phyloP scores from a whole-genome alignment of 139 green algal genomes.

The Coelastrella sp. region DNA sequence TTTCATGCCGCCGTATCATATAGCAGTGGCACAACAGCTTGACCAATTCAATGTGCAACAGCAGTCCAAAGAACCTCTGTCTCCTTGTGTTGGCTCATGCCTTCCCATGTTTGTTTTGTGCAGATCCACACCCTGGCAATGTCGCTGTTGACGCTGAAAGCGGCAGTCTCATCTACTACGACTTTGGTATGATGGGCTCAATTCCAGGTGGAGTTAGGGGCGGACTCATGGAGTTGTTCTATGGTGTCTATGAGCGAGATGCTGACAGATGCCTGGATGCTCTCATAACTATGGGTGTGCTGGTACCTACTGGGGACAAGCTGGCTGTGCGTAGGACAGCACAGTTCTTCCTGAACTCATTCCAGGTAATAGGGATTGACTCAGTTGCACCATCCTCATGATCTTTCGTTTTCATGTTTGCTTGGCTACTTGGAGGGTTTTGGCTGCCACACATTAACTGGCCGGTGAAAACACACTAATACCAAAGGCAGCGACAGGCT shows the following conservation, averaged over 20 bases:
- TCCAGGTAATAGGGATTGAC: constrained; percentile 62
- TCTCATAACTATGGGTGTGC: constrained; percentile 83
- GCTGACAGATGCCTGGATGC: constrained; percentile 89
- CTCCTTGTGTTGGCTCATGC: too few species aligned
- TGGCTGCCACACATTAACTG: too few species aligned
- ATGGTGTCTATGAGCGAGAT: constrained; percentile 93
- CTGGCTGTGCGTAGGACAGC: constrained; percentile 92
- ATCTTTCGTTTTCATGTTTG: not conserved
- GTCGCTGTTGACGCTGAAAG: constrained; percentile 88
- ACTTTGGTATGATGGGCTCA: constrained; percentile 45
- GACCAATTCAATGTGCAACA: too few species aligned
- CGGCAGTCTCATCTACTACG: constrained; percentile 95
- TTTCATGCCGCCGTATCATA: too few species aligned
- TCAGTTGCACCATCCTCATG: not conserved
- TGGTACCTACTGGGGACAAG: constrained; percentile 86
- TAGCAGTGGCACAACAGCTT: too few species aligned
- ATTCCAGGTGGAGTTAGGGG: constrained; percentile 67
- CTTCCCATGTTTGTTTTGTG: too few species aligned
- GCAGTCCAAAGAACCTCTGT: too few species aligned
- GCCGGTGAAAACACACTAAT: too few species aligned
- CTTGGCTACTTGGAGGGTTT: too few species aligned
- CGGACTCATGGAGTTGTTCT: constrained; percentile 97
- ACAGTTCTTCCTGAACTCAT: constrained; percentile 97
- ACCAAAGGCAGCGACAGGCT: too few species aligned
- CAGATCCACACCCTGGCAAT: constrained; percentile 86